A percentile compares a stretch with the other conserved stretches of the same genome.
Evolutionary conservation across 441 rosid species (phyloP).

Genomic region (Gossypium lobatum): DNA sequence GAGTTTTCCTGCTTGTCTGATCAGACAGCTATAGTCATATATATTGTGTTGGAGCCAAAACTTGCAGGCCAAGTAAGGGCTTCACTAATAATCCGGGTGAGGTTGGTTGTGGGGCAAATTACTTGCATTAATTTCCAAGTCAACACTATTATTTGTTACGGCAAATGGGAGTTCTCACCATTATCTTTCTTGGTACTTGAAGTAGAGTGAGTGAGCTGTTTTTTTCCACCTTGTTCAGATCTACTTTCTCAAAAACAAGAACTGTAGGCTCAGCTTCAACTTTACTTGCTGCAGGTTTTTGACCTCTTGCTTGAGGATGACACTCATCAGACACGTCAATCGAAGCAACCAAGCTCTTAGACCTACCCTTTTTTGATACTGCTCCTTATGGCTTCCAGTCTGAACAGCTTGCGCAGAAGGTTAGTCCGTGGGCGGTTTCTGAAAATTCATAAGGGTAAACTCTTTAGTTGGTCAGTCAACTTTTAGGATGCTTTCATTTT

Average conservation of each 20-base stretch:
- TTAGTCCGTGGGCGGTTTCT: too few species aligned
- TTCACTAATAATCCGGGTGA: conserved; percentile 7
- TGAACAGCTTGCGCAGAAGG: conserved; percentile 6
- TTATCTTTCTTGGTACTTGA: conserved; percentile 18
- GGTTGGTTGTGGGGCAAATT: conserved; percentile 17
- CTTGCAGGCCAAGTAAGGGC: conserved; percentile 18
- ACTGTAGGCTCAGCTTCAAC: conserved; percentile 19
- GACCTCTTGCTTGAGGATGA: conserved; percentile 20
- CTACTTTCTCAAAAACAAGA: conserved; percentile 22
- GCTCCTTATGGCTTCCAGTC: conserved; percentile 11
- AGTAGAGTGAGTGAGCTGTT: neutral
- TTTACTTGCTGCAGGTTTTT: conserved; percentile 19
- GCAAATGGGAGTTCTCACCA: conserved; percentile 11
- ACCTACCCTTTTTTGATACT: conserved; percentile 29
- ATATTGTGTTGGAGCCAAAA: conserved; percentile 10
- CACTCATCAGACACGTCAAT: conserved; percentile 19
- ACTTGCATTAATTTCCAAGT: conserved; percentile 1
- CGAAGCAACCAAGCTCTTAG: conserved; percentile 24
- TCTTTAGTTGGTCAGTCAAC: too few species aligned
- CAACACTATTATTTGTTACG: neutral
- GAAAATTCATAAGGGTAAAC: too few species aligned
- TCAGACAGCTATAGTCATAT: conserved; percentile 20
- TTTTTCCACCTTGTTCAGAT: conserved; percentile 23
- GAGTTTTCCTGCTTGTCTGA: conserved; percentile 16
- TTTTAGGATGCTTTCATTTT: too few species aligned